phyloP scores from a whole-genome alignment of 23 red algal genomes.

The Chondrus crispus region DNA sequence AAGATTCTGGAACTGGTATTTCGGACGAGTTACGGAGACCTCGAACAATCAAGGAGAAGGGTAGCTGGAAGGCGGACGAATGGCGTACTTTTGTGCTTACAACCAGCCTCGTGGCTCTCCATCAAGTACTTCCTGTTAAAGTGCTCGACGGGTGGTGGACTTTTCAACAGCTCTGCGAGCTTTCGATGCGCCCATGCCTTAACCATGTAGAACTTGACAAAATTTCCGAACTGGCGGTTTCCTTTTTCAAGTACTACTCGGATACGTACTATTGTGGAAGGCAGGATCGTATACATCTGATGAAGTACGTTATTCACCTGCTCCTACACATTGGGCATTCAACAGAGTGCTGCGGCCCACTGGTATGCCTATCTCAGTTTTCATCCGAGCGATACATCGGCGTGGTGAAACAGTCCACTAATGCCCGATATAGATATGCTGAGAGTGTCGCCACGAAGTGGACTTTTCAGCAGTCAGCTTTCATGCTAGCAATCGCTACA shows the following conservation, averaged over 20 bases:
- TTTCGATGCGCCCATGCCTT: background rate
- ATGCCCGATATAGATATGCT: background rate
- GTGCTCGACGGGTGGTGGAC: background rate
- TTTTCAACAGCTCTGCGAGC: background rate
- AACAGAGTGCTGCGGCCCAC: background rate
- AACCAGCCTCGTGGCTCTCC: background rate
- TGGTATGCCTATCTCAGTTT: background rate
- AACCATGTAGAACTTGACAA: background rate
- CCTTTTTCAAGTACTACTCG: background rate
- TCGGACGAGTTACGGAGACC: background rate
- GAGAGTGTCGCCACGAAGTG: background rate
- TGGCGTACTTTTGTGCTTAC: background rate
- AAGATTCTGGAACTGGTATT: background rate
- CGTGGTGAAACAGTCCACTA: background rate
- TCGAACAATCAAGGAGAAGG: background rate
- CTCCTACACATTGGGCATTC: background rate
- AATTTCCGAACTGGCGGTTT: background rate
- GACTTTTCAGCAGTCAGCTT: background rate
- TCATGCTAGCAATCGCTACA: background rate
- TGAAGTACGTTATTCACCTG: background rate
- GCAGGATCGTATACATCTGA: background rate
- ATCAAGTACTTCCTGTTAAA: background rate
- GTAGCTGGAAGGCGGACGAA: background rate
- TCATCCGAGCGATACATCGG: background rate
- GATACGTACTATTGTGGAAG: background rate